Conservation (phyloP, 148 eudicot genomes). For the Heliosperma pusillum region DNA sequence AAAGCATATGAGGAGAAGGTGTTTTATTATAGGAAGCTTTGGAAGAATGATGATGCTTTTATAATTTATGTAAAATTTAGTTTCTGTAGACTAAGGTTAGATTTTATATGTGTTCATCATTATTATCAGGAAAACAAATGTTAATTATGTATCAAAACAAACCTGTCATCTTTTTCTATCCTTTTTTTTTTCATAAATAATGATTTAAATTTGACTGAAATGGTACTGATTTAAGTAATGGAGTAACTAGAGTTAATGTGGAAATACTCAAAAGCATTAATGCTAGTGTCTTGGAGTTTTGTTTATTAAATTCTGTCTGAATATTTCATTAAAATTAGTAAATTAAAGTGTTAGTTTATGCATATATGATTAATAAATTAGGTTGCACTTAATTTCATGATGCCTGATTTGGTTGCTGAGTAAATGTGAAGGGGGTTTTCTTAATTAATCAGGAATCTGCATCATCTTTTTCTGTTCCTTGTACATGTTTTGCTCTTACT, state of each 20-base stretch:
- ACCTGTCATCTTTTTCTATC: neutral
- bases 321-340: slow-evolving; percentile 1
- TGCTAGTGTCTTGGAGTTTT: slow-evolving; percentile 17
- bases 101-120: slow-evolving; percentile 14
- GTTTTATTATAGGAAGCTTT: no score
- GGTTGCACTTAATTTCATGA: slow-evolving; percentile 22
- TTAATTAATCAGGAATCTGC: slow-evolving; percentile 7
- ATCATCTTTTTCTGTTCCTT: slow-evolving; percentile 4
- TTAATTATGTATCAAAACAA: neutral
- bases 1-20: neutral
- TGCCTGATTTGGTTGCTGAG: neutral
- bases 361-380: slow-evolving; percentile 1
- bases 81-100: slow-evolving; percentile 25
- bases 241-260: slow-evolving; percentile 18
- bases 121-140: neutral
- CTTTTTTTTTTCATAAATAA: neutral
- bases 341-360: neutral
- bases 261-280: slow-evolving; percentile 26
- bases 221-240: neutral
- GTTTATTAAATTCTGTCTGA: neutral
- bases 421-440: slow-evolving; percentile 8
- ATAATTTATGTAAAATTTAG: slow-evolving; percentile 13
- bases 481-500: neutral
- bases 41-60: neutral
- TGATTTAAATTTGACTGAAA: slow-evolving; percentile 11